Conservation (phyloP, 2,329 filamentous ascomycete genomes). For the Fusarium sp. region DNA sequence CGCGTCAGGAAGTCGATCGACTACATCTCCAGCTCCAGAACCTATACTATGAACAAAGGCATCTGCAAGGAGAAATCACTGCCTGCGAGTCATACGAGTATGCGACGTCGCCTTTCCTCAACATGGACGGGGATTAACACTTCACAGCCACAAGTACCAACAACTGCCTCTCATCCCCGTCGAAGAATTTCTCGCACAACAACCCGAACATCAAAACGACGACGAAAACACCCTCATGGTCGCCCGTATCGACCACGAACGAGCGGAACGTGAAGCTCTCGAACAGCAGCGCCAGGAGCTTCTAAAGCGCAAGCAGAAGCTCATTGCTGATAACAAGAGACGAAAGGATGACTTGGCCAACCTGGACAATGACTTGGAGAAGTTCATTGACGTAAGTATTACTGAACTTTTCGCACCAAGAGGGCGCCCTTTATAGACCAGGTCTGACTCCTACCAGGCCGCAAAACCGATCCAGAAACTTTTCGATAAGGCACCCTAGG, state of each 20-base stretch:
- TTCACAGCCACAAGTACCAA: slow-evolving; percentile 83
- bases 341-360: slow-evolving; percentile 93
- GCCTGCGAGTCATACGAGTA: slow-evolving; percentile 94
- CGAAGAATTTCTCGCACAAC: slow-evolving; percentile 81
- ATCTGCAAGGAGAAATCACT: slow-evolving; percentile 88
- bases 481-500: slow-evolving; percentile 77
- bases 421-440: background rate
- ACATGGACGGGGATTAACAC: slow-evolving; percentile 12
- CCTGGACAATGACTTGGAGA: slow-evolving; percentile 91
- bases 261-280: slow-evolving; percentile 82
- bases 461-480: slow-evolving; percentile 81
- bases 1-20: slow-evolving; percentile 88
- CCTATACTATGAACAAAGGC: slow-evolving; percentile 93
- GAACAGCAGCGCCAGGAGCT: slow-evolving; percentile 86
- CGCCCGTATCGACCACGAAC: slow-evolving; percentile 90
- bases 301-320: slow-evolving; percentile 72
- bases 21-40: slow-evolving; percentile 95
- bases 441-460: slow-evolving; percentile 62
- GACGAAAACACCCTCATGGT: slow-evolving; percentile 88
- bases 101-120: slow-evolving; percentile 49
- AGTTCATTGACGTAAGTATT: slow-evolving; percentile 83
- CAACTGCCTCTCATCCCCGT: slow-evolving; percentile 85
- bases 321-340: slow-evolving; percentile 82
- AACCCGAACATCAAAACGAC: slow-evolving; percentile 78
- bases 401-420: background rate